Evolutionary conservation across 2,329 filamentous ascomycete species (phyloP), one percentile per base, ranked within the genome.

Genomic region (Lecanicillium sp.): DNA sequence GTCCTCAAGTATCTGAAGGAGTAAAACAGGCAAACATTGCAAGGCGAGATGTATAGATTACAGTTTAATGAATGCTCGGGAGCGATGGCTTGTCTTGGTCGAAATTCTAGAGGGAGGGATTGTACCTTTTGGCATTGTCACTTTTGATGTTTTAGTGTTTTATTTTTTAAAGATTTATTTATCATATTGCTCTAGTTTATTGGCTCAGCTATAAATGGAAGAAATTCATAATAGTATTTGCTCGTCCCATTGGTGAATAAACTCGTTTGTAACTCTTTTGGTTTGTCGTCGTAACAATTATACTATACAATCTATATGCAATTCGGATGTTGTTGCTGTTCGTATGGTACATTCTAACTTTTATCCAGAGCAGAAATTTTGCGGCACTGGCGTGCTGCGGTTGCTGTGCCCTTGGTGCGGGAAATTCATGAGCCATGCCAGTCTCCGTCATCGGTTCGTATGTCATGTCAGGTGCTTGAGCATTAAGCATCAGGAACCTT

Each of bases 1-100:
- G 74, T 94, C 38, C 70, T 95, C 44, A 68, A 73, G 59, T 77
- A 69, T 49, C 55, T 79, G 40, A 59, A 65, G 48, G 69, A 65
- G 53, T 68, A 61, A 43, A 45, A 30, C 10, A 11, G 22, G 11
- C 7, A 25, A 25, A 25, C 7, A 25, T 6, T 7, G 22, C 11
- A 7, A 11, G 11, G 22, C 11, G 22, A 11, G 7, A 25, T 25
- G 22, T 25, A 25, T 25, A 25, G 11, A 25, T 6, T 25, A 25
- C 11, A 25, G 11, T 7, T 6, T 25, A 25, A 25, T 25, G 22
- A 25, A 25, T 25, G 22, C 22, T 25, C 11, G 22, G 22, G 22
- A 25, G 22, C 22, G 11, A 25, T 25, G 22, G 22, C 22, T 25
- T 25, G 6, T 25, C 22, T 34, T 25, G 33, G 20, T 32, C 27